Conservation (phyloP, 139 green algal genomes). For the Nannochloris sp. region DNA sequence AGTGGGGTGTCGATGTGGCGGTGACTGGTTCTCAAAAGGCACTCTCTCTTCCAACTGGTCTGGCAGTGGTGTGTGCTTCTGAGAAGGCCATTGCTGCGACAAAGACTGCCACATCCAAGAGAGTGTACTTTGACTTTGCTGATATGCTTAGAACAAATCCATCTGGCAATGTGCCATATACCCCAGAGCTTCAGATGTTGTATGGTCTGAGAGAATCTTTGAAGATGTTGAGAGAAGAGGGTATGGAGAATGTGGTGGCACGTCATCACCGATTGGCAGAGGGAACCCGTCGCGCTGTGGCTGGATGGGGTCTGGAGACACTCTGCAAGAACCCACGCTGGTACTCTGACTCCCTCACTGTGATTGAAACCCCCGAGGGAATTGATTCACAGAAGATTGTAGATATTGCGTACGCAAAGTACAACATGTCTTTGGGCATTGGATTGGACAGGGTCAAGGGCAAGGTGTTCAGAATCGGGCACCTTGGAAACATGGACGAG, state of each 20-base stretch:
- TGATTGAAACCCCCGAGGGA: constrained; percentile 76
- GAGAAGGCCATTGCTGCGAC: constrained; percentile 69
- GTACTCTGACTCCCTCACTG: constrained; percentile 84
- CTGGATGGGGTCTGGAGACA: constrained; percentile 85
- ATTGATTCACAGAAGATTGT: constrained; percentile 86
- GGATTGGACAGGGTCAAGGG: constrained; percentile 76
- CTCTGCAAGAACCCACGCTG: constrained; percentile 84
- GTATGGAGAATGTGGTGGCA: constrained; percentile 78
- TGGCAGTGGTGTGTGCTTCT: constrained; percentile 73
- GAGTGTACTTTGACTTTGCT: constrained; percentile 86
- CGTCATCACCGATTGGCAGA: constrained; percentile 75
- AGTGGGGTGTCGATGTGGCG: constrained; percentile 93
- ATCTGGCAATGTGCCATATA: constrained; percentile 67
- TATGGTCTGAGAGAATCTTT: constrained; percentile 80
- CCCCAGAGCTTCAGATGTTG: constrained; percentile 69
- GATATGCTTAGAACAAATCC: constrained; percentile 48
- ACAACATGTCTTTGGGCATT: constrained; percentile 94
- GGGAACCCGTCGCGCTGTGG: constrained; percentile 69
- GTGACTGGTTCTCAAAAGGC: constrained; percentile 96
- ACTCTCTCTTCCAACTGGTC: constrained; percentile 87
- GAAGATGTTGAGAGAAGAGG: constrained; percentile 68
- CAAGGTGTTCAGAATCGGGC: constrained; percentile 96
- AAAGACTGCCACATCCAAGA: constrained; percentile 60
- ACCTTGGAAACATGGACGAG: constrained; percentile 98
- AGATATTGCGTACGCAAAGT: constrained; percentile 75